Evolutionary conservation across 441 rosid genomes (phyloP).

Genomic region (Omphalea diandra): DNA sequence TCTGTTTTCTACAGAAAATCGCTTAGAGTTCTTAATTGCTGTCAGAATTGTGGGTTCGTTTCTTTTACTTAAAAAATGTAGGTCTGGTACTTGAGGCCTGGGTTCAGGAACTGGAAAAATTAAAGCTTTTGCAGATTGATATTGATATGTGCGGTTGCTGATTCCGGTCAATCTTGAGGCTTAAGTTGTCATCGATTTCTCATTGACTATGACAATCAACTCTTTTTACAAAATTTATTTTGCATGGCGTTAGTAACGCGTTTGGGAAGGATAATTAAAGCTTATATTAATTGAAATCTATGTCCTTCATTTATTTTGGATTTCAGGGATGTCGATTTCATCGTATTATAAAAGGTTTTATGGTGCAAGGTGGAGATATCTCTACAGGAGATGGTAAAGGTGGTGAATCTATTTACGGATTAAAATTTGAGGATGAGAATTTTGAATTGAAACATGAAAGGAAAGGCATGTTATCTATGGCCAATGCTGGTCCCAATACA

Average conservation of each 20-base stretch:
- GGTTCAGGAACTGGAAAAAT: background rate
- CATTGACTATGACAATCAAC: background rate
- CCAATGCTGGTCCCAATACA: constrained; percentile 80
- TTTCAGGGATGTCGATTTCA: constrained; percentile 81
- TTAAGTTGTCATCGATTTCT: background rate
- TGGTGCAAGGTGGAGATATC: constrained; percentile 96
- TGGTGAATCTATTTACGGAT: constrained; percentile 88
- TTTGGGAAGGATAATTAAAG: background rate
- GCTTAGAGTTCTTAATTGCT: background rate
- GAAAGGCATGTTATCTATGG: constrained; percentile 96
- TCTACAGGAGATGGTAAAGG: constrained; percentile 91
- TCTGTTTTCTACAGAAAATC: background rate
- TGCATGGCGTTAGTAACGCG: background rate
- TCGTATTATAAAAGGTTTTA: constrained; percentile 80
- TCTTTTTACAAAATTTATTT: background rate
- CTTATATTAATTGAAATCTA: background rate
- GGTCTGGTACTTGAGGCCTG: background rate
- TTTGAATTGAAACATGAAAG: constrained; percentile 91
- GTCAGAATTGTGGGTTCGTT: background rate
- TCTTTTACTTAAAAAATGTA: too few relatives aligned
- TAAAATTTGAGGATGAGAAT: constrained; percentile 90
- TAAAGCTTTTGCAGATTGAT: background rate
- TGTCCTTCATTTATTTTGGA: constrained; percentile 13
- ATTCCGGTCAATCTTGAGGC: background rate
- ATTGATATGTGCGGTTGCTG: background rate